Conservation (phyloP, 2,329 filamentous ascomycete genomes). For the Cladosporium austrohemisphaericum region DNA sequence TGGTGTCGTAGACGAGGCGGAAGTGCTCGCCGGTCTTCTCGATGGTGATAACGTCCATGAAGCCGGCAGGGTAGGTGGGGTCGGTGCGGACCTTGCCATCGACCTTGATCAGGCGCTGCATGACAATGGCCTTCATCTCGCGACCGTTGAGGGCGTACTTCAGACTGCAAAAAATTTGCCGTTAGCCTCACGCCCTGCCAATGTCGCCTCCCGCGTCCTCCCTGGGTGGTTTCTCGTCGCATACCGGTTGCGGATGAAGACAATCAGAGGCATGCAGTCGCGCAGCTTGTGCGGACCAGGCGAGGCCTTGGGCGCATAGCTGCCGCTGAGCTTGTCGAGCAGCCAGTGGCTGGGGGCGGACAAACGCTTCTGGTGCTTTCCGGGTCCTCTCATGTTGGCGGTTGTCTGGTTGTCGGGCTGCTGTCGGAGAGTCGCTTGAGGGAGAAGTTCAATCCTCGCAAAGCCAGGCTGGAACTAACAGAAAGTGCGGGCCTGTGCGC, state of each 20-base stretch:
- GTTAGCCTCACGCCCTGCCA: constrained; percentile 2
- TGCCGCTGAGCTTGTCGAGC: constrained; percentile 96
- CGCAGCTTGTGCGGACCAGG: constrained; percentile 98
- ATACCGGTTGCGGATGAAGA: constrained; percentile 82
- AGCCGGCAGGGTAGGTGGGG: constrained; percentile 92
- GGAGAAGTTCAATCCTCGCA: constrained; percentile 10
- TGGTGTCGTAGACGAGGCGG: constrained; percentile 99
- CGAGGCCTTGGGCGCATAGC: constrained; percentile 63
- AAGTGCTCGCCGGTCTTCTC: constrained; percentile 99
- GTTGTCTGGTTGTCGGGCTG: constrained; percentile 28
- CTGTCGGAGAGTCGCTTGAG: constrained; percentile 14
- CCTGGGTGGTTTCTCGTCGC: constrained; percentile 19
- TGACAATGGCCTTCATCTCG: constrained; percentile 95
- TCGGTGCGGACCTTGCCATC: constrained; percentile 99
- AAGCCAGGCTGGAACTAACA: constrained; percentile 8
- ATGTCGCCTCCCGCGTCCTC: neutral
- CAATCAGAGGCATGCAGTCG: constrained; percentile 97
- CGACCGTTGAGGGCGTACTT: constrained; percentile 99
- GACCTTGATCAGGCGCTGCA: constrained; percentile 99
- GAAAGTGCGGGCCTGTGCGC: constrained; percentile 13
- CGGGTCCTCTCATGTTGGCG: constrained; percentile 61
- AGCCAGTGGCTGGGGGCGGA: constrained; percentile 99
- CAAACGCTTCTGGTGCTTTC: constrained; percentile 94
- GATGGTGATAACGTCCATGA: constrained; percentile 99
- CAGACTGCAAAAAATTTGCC: constrained; percentile 60